These are phyloP conservation scores for Salvia sclarea DNA, from an alignment of 305 asterid species.

Conservation along the genomic window DNA sequence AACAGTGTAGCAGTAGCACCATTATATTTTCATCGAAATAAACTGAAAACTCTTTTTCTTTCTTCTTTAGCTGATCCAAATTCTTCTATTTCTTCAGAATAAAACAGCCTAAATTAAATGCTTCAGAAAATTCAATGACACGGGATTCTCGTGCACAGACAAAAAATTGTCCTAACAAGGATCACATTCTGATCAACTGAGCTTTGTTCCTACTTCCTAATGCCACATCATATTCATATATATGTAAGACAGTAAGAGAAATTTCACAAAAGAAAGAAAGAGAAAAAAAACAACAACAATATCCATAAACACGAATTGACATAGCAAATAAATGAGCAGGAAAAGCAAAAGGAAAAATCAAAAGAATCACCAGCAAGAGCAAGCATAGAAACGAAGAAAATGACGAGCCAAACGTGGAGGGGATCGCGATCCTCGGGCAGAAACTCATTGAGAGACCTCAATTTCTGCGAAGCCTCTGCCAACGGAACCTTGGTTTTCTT, in stretches of 20 bases:
- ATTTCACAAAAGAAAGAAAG: background rate
- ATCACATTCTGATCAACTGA: too few species aligned
- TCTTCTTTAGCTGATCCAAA: background rate
- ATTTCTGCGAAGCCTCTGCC: conserved; percentile 50
- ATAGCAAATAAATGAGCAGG: background rate
- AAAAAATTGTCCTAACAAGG: too few species aligned
- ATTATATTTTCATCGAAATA: background rate
- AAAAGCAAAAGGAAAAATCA: background rate
- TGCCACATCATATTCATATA: too few species aligned
- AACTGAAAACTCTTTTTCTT: background rate
- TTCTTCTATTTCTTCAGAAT: background rate
- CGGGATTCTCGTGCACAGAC: too few species aligned
- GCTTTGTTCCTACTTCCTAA: too few species aligned
- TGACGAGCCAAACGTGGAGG: conserved; percentile 65
- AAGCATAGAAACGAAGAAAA: conserved; percentile 60
- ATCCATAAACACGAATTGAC: background rate
- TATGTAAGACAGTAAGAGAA: background rate
- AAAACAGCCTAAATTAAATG: too few species aligned
- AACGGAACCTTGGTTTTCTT: conserved; percentile 52
- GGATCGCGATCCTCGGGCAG: conserved; percentile 97
- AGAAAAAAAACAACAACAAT: background rate
- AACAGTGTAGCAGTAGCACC: background rate
- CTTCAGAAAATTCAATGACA: too few species aligned
- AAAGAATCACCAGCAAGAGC: conserved; percentile 61
- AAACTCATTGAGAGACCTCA: conserved; percentile 64